Evolutionary conservation across 2,329 filamentous ascomycete genomes (phyloP), one percentile per base, ranked within the genome.

Genomic region (Trichophyton rubrum): DNA sequence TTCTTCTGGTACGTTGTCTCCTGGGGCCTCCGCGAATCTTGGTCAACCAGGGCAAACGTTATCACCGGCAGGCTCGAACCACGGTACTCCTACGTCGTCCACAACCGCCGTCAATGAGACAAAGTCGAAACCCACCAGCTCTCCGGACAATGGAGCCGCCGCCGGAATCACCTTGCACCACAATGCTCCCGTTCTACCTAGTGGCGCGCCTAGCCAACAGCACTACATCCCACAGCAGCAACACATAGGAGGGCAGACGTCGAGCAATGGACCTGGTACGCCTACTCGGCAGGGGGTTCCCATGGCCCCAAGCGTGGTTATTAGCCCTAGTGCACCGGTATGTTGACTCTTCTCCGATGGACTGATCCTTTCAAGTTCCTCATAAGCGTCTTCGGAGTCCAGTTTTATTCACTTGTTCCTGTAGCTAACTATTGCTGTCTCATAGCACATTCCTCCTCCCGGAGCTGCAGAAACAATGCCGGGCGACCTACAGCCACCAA

Each of bases 391-490:
- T 15, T 38, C 20, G 3, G 22, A 15, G 11, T 11, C 13, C 20
- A 15, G 8, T 13, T 43, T 6, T 11, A 6, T 33, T 17, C 24
- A 24, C 60, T 15, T 33, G 15, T 58, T 27, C 20, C 22, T 53
- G 38, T 61, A 9, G 20, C 35, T 58, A 53, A 41, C 38, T 22
- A 40, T n/a, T 33, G 20, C 27, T 35, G 38, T 43, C 35, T 59
- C 57, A 60, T 69, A 93, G 90, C 93, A 99, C 77, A 80, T 93
- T 51, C 91, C 93, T 58, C 90, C 90, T 64, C 93, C 93, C 56
- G 93, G 93, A 66, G 87, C 91, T 61, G 88, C 91, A 65, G 93
- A 99, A 78, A 96, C 92, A 4, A 97, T 99, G 92, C 93, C 93
- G 59, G 90, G 95, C 70, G 93, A 99, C 72, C 85, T 99, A 62